Base-by-base conservation (phyloP, 352 stramenopile genomes). In the Globisporangium middletonii region DNA sequence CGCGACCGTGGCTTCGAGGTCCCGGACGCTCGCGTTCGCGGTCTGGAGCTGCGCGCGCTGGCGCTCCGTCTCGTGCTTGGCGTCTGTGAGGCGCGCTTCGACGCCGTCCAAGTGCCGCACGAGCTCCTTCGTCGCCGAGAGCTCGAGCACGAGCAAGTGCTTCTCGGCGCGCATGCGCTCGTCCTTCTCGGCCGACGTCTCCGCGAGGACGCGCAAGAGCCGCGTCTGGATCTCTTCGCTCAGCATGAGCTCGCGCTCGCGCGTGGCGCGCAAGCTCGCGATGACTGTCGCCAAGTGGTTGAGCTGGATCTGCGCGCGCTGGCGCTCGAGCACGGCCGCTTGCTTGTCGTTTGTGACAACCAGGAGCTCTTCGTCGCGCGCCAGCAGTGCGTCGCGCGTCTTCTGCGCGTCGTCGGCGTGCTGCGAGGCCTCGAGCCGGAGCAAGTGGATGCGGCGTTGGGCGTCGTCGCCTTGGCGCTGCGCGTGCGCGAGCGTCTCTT, bases 251-350 rank as follows among this genome's bases (percentile, higher is more conserved):
- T 66, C 30, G 2, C 65, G 43, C 53, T 83, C 75, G 16, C 70
- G 46, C 28, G 68, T 63, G 27, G 85, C 73, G 19, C 61, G 64
- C 37, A 84, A 66, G 2, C 16, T 57, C 28, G 82, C 57, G 3
- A 65, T 28, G 11, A 62, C 37, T 19, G 63, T 57, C 0, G 57
- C 66, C 2, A 79, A 27, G 49, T 85, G 79, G 30, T 71, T 77
- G 11, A 85, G 47, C 43, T 86, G 73, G n/a, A 86, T 77, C 51
- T 85, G 67, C 2, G 75, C 49, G 6, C 63, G 72, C 41, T 80
- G 68, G 23, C 72, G 75, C n/a, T 86, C 75, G 4, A 50, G 52
- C 3, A 60, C 30, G 0, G 71, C 44, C 1, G 44, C 54, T 42
- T 85, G 73, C 12, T 68, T 71, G 2, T 83, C 69, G 33, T 71